A percentile compares a stretch with the other conserved stretches of the same genome.
These are phyloP conservation scores for Aspergillus hiratsukae DNA, from an alignment of 2,329 filamentous ascomycete species.

Conservation along the genomic window DNA sequence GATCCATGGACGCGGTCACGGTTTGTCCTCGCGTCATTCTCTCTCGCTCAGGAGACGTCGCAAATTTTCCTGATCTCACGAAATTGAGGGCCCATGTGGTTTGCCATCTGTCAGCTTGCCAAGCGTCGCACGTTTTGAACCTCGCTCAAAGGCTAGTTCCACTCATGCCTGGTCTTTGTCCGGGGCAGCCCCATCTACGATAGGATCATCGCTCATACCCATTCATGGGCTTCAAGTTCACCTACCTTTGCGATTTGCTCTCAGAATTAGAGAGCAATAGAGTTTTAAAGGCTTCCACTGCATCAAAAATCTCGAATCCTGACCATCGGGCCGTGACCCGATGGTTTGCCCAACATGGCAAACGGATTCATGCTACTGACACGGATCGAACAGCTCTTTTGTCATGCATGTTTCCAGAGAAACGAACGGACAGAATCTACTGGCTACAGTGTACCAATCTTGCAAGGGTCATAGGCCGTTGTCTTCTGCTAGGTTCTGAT, in stretches of 20 bases:
- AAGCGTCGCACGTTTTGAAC: background rate
- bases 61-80: background rate
- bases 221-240: constrained; percentile 53
- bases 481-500: constrained; percentile 60
- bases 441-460: constrained; percentile 59
- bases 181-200: background rate
- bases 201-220: background rate
- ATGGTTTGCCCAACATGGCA: constrained; percentile 68
- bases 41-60: background rate
- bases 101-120: background rate
- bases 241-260: constrained; percentile 68
- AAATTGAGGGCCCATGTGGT: background rate
- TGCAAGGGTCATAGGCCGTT: constrained; percentile 62
- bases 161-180: background rate
- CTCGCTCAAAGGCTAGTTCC: background rate
- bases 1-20: constrained; percentile 26
- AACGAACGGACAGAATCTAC: constrained; percentile 73
- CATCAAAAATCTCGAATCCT: constrained; percentile 25
- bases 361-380: constrained; percentile 52
- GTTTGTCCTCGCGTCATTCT: constrained; percentile 3
- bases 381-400: constrained; percentile 62
- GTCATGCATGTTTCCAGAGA: constrained; percentile 71
- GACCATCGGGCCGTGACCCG: constrained; percentile 47
- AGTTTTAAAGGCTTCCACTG: constrained; percentile 29
- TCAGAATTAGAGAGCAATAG: constrained; percentile 57